Evolutionary conservation across 345 rosid genomes (phyloP).

Genomic region (Acer saccharum): DNA sequence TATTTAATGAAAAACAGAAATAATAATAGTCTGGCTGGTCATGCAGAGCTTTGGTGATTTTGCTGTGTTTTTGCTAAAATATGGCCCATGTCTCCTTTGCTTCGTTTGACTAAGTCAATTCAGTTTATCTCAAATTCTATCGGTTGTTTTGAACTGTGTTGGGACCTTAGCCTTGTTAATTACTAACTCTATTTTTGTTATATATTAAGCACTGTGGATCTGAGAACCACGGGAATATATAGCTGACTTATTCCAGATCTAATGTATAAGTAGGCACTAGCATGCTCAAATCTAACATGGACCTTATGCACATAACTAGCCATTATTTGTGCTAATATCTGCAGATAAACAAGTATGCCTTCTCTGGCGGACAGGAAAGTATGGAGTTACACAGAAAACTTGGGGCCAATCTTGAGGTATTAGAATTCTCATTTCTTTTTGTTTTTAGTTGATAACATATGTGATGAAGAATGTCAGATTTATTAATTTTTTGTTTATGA

Average conservation of each 20-base stretch:
- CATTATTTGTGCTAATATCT: conserved; percentile 13
- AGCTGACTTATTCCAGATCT: neutral
- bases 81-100: neutral
- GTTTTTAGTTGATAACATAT: neutral
- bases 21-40: neutral
- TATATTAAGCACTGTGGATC: neutral
- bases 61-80: neutral
- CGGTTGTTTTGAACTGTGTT: neutral
- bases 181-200: neutral
- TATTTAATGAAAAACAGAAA: neutral
- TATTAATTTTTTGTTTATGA: neutral
- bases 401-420: conserved; percentile 95
- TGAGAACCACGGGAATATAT: neutral
- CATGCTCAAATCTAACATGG: neutral
- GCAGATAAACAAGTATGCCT: conserved; percentile 80
- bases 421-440: conserved; percentile 8
- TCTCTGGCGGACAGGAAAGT: conserved; percentile 85
- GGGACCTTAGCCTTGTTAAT: neutral
- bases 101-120: neutral
- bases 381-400: conserved; percentile 63
- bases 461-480: conserved; percentile 6
- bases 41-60: neutral
- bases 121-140: neutral
- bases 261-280: neutral
- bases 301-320: neutral